Evolutionary conservation across 192 early-diverging fungal genomes (phyloP).

Genomic region (Gigaspora rosea): DNA sequence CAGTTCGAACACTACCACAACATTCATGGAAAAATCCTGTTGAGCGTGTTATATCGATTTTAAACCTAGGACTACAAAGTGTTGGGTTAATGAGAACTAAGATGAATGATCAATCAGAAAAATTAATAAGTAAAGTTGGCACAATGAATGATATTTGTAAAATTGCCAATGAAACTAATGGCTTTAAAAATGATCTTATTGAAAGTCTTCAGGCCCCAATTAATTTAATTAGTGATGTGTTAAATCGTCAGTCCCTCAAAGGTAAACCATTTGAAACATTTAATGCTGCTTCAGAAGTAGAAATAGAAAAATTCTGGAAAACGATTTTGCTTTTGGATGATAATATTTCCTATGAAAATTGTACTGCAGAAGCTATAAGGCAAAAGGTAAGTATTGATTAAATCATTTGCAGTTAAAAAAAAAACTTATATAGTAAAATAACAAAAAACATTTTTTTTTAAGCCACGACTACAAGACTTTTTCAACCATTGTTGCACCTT

Average conservation of each 20-base stretch:
- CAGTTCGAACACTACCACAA: background rate
- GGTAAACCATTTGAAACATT: background rate
- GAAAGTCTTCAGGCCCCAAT: background rate
- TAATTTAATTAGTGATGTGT: background rate
- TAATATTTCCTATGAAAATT: background rate
- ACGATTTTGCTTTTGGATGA: background rate
- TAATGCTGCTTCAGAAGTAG: background rate
- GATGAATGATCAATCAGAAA: background rate
- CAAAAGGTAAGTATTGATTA: background rate
- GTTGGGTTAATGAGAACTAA: background rate
- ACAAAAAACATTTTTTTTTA: background rate
- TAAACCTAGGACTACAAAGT: background rate
- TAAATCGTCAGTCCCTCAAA: too few relatives aligned
- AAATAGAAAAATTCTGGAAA: background rate
- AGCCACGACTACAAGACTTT: background rate
- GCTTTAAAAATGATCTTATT: background rate
- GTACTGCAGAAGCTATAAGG: background rate
- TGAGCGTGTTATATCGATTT: background rate
- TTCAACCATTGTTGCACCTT: background rate
- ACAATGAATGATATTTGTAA: background rate
- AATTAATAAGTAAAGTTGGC: background rate
- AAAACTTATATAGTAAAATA: background rate
- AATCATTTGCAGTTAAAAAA: background rate
- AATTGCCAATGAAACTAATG: background rate
- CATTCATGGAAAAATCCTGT: background rate